Base-by-base conservation (phyloP, 345 rosid genomes). In the Linum tenue region DNA sequence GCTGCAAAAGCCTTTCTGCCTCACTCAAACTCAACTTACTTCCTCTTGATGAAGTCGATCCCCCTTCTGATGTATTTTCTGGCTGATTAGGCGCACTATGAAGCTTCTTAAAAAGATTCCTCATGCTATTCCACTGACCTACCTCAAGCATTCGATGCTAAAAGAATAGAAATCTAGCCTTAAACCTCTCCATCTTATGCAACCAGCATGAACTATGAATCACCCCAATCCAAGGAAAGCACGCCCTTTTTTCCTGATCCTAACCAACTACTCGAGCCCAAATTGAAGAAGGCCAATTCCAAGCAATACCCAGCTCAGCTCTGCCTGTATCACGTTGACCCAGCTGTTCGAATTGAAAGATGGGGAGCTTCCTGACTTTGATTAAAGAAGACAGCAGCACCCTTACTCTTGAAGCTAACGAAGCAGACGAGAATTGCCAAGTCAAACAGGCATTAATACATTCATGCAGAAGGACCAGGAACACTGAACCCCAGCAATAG, bases 71-170 rank as follows among this genome's bases (percentile, higher is more conserved):
- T 5, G 11, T 7, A 56, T 77, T 81, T 37, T 86, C 90, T 36
- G 85, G 76, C 60, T 82, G 96, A 76, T 81, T 85, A 2, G 92
- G 67, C 79, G 64, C 64, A 44, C 83, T 77, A 70, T 85, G 97
- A n/a, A 92, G 83, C 80, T 87, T 92, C 86, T 92, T 92, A 35
- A 92, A 81, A 72, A 92, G 62, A 59, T 87, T 89, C 94, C 85
- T 92, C 97, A 92, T 92, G 63, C 57, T 84, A 79, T 61, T 69
- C 71, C 75, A 71, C 75, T 64, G 60, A 67, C 67, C 39, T 65
- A 58, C 50, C 42, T 41, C 2, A 44, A 43, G 55, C 67, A 58
- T 39, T 67, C 75, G 79, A 77, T 83, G 77, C 78, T 77, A 87
- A 72, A 78, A 76, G 65, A 82, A 51, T 73, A 74, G 76, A 72